Evolutionary conservation across 2,329 filamentous ascomycete species (phyloP), one percentile per base, ranked within the genome.

Genomic region (Paraphaeosphaeria sporulosa): DNA sequence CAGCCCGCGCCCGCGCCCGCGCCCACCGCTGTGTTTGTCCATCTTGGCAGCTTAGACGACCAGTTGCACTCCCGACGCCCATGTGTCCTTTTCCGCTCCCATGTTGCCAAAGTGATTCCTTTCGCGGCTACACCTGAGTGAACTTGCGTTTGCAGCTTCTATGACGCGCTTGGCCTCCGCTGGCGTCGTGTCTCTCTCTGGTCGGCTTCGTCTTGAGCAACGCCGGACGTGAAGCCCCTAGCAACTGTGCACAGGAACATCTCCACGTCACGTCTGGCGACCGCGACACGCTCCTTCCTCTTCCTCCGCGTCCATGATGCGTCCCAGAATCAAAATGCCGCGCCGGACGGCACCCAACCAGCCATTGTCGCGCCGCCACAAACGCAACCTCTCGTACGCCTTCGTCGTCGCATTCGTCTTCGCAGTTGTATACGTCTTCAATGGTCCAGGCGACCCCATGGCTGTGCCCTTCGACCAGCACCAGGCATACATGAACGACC

Each of bases 401-500:
- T 61, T 74, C 30, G 23, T 71, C 30, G 63, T 59, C 46, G 67
- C 66, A 25, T 27, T 70, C 57, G 55, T 69, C 27, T 68, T 77
- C 40, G 67, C 70, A 49, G 55, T 68, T 52, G 65, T 69, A 54
- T 77, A 76, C 59, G 57, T 70, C n/a, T 72, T 66, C 55, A 70
- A 62, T 51, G 61, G 62, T 25, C 74, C 73, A 43, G 67, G 71
- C 47, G 75, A 76, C 59, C 57, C 59, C 6, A 54, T 74, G 32
- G 70, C 69, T 8, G 65, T 76, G n/a, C 63, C 71, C 19, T 76
- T 74, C 55, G 52, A 64, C 25, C 55, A 60, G 8, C 74, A 76
- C 57, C 63, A 69, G 54, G 60, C 55, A 13, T 78, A 73, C 46
- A 78, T 78, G 75, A 76, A 73, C 52, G 66, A 71, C 36, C 62